Evolutionary conservation across 2,329 filamentous ascomycete genomes (phyloP).

Genomic region (Monilinia fructicola): DNA sequence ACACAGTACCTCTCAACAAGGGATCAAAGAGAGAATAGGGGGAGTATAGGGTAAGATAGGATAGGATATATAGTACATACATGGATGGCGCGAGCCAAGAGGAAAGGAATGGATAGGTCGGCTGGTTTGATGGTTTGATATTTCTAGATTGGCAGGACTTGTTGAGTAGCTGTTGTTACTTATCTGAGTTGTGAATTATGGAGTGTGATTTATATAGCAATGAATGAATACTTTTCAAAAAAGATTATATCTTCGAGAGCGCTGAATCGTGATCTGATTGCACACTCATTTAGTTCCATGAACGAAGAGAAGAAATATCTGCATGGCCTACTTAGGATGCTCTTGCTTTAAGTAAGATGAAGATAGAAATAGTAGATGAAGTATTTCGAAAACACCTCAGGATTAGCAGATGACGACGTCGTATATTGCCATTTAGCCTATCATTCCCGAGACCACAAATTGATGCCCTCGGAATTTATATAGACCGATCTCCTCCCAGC

Average conservation of each 20-base stretch:
- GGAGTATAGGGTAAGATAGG: neutral
- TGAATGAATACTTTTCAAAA: neutral
- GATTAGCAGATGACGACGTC: neutral
- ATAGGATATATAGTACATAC: constrained; percentile 1
- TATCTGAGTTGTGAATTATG: neutral
- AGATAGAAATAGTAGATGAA: neutral
- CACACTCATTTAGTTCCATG: too few species aligned
- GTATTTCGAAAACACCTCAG: neutral
- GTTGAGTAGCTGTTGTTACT: constrained; percentile 9
- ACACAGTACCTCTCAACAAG: neutral
- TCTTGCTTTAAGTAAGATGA: neutral
- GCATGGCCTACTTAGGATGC: neutral
- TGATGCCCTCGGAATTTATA: neutral
- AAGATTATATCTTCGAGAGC: neutral
- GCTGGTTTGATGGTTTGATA: neutral
- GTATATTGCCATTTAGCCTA: neutral
- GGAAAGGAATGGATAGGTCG: neutral
- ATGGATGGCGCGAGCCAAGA: constrained; percentile 18
- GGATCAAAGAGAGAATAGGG: neutral
- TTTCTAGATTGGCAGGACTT: neutral
- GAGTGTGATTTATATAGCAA: neutral
- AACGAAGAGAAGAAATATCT: neutral
- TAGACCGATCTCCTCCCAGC: neutral
- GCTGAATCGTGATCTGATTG: neutral
- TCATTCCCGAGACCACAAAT: neutral